phyloP scores from a whole-genome alignment of 371 early-diverging fungal species.

The Mucor circinelloides region DNA sequence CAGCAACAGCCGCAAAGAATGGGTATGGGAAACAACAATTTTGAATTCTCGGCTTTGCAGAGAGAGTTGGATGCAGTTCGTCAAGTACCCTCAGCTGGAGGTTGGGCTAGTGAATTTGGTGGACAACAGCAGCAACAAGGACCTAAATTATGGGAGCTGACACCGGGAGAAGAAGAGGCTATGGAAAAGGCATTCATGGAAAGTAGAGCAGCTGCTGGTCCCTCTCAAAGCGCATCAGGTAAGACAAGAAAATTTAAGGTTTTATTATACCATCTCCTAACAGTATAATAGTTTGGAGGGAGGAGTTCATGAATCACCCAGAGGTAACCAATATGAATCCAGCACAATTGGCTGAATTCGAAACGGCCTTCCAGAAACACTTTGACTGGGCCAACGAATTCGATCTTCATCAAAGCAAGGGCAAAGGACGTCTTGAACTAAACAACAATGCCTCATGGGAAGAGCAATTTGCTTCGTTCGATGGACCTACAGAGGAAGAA shows the following conservation, averaged over 20 bases:
- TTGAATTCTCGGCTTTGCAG: conserved; percentile 57
- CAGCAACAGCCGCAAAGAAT: conserved; percentile 25
- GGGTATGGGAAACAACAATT: conserved; percentile 19
- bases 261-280: not conserved
- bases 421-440: conserved; percentile 52
- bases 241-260: conserved; percentile 11
- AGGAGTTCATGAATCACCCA: conserved; percentile 63
- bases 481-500: conserved; percentile 52
- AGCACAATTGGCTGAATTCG: conserved; percentile 60
- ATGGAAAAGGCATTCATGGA: conserved; percentile 65
- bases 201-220: conserved; percentile 40
- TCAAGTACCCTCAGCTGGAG: conserved; percentile 31
- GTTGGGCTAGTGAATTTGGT: conserved; percentile 61
- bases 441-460: conserved; percentile 44
- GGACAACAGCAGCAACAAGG: conserved; percentile 32
- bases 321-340: conserved; percentile 46
- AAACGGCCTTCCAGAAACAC: conserved; percentile 64
- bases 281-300: conserved; percentile 52
- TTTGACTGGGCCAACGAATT: conserved; percentile 70
- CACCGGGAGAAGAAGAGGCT: conserved; percentile 60
- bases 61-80: conserved; percentile 58
- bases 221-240: conserved; percentile 35
- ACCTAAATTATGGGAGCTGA: conserved; percentile 58
- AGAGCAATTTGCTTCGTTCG: conserved; percentile 69
- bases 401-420: conserved; percentile 51